Conservation (phyloP, 371 early-diverging fungal genomes). For the Furculomyces boomerangus region DNA sequence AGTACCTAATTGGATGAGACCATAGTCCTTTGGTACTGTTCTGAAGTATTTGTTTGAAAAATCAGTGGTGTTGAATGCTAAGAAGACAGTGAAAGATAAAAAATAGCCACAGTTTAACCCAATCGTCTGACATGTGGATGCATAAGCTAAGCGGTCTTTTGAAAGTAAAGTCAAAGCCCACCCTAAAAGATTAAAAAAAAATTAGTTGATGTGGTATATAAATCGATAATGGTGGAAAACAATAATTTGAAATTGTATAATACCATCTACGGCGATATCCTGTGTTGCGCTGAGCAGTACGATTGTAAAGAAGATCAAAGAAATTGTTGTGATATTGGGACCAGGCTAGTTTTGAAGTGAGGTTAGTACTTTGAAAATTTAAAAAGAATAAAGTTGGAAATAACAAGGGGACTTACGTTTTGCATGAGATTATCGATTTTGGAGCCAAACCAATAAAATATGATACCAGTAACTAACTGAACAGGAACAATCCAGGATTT, state of each 20-base stretch:
- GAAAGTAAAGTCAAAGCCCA: constrained; percentile 88
- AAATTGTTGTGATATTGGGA: constrained; percentile 42
- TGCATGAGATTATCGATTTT: constrained; percentile 55
- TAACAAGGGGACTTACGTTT: constrained; percentile 2
- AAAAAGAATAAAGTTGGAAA: background rate
- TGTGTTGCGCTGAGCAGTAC: constrained; percentile 94
- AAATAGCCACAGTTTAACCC: constrained; percentile 92
- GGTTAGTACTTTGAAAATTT: background rate
- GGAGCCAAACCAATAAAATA: constrained; percentile 58
- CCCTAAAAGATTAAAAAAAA: constrained; percentile 4
- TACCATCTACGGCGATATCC: constrained; percentile 91
- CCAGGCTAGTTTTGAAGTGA: constrained; percentile 8
- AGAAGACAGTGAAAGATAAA: constrained; percentile 85
- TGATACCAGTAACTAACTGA: constrained; percentile 54
- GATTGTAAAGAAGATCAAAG: constrained; percentile 46
- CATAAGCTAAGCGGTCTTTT: constrained; percentile 71
- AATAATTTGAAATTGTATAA: no score
- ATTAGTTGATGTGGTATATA: background rate
- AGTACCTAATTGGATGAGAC: constrained; percentile 57
- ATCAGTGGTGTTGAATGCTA: constrained; percentile 84
- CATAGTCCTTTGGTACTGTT: constrained; percentile 40
- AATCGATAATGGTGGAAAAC: no score
- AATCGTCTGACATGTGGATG: constrained; percentile 90
- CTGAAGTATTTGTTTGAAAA: constrained; percentile 88
- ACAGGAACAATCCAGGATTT: constrained; percentile 98